Evolutionary conservation across 2,329 filamentous ascomycete species (phyloP), one percentile per base, ranked within the genome.

Genomic region (Penicillium vulpinum): DNA sequence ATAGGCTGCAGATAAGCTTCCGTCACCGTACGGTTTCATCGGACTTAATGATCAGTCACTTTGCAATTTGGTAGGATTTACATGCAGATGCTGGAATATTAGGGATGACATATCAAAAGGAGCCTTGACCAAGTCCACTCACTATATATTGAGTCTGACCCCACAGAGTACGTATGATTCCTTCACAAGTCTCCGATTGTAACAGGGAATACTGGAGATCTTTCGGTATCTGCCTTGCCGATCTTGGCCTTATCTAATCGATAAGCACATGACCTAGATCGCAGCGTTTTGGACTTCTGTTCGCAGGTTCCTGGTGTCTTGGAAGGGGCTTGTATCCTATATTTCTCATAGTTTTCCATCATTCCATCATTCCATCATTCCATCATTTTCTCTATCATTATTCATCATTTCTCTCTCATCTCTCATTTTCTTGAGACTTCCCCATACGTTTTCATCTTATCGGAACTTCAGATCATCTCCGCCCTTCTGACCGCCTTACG

Each of bases 401-500:
- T 24, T 22, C 38, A 16, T 35, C 16, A 29, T 22, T 3, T 36
- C 5, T 21, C 26, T 26, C n/a, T 47, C 35, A 35, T 38, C 38
- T 47, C 21, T 26, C 24, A 13, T 26, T 38, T 33, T 44, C 4
- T 9, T 9, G 18, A 45, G 28, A 18, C n/a, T 41, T 39, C 24
- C 26, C 24, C 18, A 5, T 31, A 35, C 51, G 9, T 21, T 56
- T 44, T 33, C 26, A 13, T 47, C 55, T 56, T 40, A 56, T 54
- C 46, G 31, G 21, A n/a, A 36, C 28, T 46, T n/a, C 35, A 48
- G 31, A 56, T 58, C 54, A 56, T 60, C 59, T 61, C 67, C 67
- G 67, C 69, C 63, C 66, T 67, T 50, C 68, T 72, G 67, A 71
- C 70, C 70, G 69, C 70, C 68, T 69, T 65, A 54, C 39, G 49